Evolutionary conservation across 768 basidiomycete species (phyloP).

Genomic region (Tubosaeta sp.): DNA sequence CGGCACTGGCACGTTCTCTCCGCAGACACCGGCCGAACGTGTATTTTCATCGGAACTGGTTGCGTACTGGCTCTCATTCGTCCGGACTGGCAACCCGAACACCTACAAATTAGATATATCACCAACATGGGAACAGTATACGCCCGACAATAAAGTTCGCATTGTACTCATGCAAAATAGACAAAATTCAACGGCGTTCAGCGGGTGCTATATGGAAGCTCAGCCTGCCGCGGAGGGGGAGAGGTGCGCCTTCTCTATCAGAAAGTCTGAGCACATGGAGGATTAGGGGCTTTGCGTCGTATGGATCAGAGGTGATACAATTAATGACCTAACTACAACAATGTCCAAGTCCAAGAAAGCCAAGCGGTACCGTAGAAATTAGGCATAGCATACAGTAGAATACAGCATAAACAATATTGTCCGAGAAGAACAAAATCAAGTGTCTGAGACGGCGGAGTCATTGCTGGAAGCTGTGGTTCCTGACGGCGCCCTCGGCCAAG

Average conservation of each 20-base stretch:
- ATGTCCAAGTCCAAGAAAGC: background rate
- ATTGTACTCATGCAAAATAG: slow-evolving; percentile 43
- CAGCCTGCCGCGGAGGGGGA: slow-evolving; percentile 34
- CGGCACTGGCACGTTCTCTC: slow-evolving; percentile 48
- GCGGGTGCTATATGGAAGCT: background rate
- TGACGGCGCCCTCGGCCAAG: slow-evolving; percentile 34
- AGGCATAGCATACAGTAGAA: slow-evolving; percentile 5
- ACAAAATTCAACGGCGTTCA: background rate
- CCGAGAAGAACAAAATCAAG: slow-evolving; percentile 2
- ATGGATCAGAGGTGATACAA: background rate
- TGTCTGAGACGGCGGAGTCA: background rate
- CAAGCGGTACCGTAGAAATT: slow-evolving; percentile 10
- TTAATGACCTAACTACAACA: background rate
- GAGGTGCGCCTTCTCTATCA: slow-evolving; percentile 37
- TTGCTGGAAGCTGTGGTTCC: slow-evolving; percentile 10
- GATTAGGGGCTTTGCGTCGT: background rate
- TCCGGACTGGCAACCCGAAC: background rate
- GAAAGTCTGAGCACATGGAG: slow-evolving; percentile 32
- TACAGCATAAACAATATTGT: background rate
- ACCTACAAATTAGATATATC: background rate
- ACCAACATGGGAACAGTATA: background rate
- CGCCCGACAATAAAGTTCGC: slow-evolving; percentile 16
- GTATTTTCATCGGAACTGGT: slow-evolving; percentile 55
- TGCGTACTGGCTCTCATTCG: slow-evolving; percentile 29
- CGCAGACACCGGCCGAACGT: slow-evolving; percentile 40